Evolutionary conservation across 495 filamentous ascomycete genomes (phyloP).

Genomic region (Apiosordaria backusii): DNA sequence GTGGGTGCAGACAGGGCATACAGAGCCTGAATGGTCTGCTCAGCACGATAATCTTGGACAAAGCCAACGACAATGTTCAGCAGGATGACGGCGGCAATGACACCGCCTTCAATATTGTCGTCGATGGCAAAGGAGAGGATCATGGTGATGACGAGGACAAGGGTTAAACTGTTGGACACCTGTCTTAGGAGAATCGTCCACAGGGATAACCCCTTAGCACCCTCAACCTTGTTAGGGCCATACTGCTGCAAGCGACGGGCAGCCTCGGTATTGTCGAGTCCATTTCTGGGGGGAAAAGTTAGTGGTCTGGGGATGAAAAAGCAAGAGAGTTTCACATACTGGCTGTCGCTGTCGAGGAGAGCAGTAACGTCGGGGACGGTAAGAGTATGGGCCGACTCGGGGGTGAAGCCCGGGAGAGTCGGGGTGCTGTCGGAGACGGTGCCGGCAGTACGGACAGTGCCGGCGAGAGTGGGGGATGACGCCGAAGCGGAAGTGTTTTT

Average conservation of each 20-base stretch:
- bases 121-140: conserved; percentile 73
- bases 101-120: conserved; percentile 81
- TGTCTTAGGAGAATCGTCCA: conserved; percentile 56
- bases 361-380: conserved; percentile 27
- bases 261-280: conserved; percentile 40
- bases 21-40: conserved; percentile 80
- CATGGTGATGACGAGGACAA: conserved; percentile 76
- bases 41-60: conserved; percentile 79
- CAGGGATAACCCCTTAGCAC: conserved; percentile 48
- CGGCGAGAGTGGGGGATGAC: conserved; percentile 28
- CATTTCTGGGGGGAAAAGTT: conserved; percentile 30
- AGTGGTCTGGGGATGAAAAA: neutral
- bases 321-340: conserved; percentile 11
- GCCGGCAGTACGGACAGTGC: conserved; percentile 21
- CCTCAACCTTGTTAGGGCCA: conserved; percentile 52
- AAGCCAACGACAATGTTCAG: conserved; percentile 76
- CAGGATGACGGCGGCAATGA: conserved; percentile 77
- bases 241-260: conserved; percentile 42
- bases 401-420: conserved; percentile 12
- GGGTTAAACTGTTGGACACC: conserved; percentile 51
- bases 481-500: conserved; percentile 21
- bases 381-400: conserved; percentile 28
- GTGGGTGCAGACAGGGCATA: conserved; percentile 73
- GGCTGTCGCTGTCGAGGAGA: conserved; percentile 25
- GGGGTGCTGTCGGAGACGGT: conserved; percentile 16